These are phyloP conservation scores for Fibroporia radiculosa DNA, from an alignment of 768 basidiomycete genomes.

Conservation along the genomic window DNA sequence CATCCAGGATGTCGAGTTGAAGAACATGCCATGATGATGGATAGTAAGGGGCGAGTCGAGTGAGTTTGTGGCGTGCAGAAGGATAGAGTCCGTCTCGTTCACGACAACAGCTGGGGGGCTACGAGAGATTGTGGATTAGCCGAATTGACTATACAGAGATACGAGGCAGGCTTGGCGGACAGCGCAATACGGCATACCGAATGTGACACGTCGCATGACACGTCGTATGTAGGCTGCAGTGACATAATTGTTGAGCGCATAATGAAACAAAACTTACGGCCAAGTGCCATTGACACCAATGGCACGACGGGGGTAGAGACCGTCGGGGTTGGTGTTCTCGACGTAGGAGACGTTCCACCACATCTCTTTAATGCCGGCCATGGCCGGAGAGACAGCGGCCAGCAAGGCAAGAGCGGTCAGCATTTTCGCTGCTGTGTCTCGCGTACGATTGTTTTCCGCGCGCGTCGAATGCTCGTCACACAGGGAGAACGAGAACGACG, in stretches of 20 bases:
- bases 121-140: not conserved
- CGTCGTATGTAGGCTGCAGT: no score
- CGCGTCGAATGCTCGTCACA: not conserved
- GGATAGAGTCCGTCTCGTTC: constrained; percentile 58
- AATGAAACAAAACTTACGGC: constrained; percentile 66
- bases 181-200: not conserved
- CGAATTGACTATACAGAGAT: not conserved
- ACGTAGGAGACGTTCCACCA: constrained; percentile 95
- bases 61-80: constrained; percentile 78
- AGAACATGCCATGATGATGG: constrained; percentile 95
- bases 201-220: no score
- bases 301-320: constrained; percentile 63
- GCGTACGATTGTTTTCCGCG: not conserved
- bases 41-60: constrained; percentile 58
- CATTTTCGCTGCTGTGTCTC: constrained; percentile 8
- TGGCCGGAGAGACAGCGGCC: constrained; percentile 28
- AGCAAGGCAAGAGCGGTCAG: constrained; percentile 22
- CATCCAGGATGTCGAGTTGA: constrained; percentile 81
- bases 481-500: no score
- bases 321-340: constrained; percentile 75
- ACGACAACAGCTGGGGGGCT: constrained; percentile 82
- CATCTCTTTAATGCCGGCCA: constrained; percentile 61
- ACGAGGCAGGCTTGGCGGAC: not conserved
- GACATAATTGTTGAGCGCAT: not conserved
- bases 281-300: constrained; percentile 89